Conservation (phyloP, 768 basidiomycete genomes). For the Clathrus columnatus region DNA sequence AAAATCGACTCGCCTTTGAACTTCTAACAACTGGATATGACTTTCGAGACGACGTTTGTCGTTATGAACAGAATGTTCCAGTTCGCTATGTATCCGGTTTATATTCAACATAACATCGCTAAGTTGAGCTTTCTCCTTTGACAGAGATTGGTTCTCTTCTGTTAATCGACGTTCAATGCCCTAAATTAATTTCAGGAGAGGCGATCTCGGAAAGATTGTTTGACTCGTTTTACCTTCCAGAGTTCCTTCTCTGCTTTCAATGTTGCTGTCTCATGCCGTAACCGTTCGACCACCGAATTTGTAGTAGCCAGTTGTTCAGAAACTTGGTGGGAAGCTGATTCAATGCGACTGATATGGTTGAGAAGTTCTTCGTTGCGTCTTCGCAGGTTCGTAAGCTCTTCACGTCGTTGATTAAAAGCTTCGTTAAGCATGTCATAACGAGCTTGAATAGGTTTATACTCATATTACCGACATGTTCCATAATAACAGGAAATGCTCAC, state of each 20-base stretch:
- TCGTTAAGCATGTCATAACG: slow-evolving; percentile 18
- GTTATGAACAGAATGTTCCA: slow-evolving; percentile 76
- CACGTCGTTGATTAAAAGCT: slow-evolving; percentile 13
- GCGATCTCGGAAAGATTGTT: not conserved
- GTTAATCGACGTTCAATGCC: slow-evolving; percentile 71
- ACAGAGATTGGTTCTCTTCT: slow-evolving; percentile 75
- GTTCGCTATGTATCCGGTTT: slow-evolving; percentile 83
- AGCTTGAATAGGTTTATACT: not conserved
- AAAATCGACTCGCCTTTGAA: slow-evolving; percentile 52
- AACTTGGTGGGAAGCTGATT: slow-evolving; percentile 36
- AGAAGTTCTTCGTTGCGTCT: slow-evolving; percentile 8
- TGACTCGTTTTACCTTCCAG: slow-evolving; percentile 60
- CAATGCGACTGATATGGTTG: slow-evolving; percentile 2
- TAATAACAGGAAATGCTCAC: slow-evolving; percentile 31
- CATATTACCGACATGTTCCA: not conserved
- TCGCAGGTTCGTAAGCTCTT: slow-evolving; percentile 6
- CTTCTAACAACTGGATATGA: slow-evolving; percentile 68
- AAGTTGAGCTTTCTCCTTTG: slow-evolving; percentile 75
- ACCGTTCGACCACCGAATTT: slow-evolving; percentile 57
- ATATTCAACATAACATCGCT: slow-evolving; percentile 85
- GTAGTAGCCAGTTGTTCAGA: slow-evolving; percentile 55
- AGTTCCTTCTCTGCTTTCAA: slow-evolving; percentile 90
- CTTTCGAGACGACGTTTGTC: slow-evolving; percentile 75
- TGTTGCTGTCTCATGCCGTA: slow-evolving; percentile 80
- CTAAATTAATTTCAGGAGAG: slow-evolving; percentile 28